These are phyloP conservation scores for Aspergillus affinis DNA, from an alignment of 495 filamentous ascomycete species.

Conservation along the genomic window DNA sequence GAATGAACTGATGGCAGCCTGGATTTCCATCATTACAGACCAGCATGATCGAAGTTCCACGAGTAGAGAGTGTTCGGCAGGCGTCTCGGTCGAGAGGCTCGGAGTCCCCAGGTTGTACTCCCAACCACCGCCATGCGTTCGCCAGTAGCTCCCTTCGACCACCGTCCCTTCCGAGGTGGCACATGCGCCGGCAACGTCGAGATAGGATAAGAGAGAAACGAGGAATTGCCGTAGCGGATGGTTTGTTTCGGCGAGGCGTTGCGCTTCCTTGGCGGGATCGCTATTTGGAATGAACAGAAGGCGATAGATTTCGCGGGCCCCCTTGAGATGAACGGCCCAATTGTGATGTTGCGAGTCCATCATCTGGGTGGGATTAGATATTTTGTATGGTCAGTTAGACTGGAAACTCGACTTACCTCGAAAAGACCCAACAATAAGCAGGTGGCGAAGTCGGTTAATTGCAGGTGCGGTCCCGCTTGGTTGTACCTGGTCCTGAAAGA, in stretches of 20 bases:
- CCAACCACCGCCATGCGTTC: constrained; percentile 40
- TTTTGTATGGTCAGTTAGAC: neutral
- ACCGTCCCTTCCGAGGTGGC: constrained; percentile 41
- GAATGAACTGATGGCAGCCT: constrained; percentile 38
- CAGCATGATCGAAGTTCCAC: constrained; percentile 36
- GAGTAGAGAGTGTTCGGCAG: constrained; percentile 29
- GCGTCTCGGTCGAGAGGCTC: constrained; percentile 25
- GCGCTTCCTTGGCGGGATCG: constrained; percentile 29
- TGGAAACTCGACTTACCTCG: constrained; percentile 27
- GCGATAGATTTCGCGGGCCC: constrained; percentile 43
- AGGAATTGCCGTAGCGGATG: constrained; percentile 42
- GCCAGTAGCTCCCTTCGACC: constrained; percentile 42
- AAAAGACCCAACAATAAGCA: constrained; percentile 42
- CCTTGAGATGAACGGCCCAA: constrained; percentile 43
- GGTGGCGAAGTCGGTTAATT: constrained; percentile 40
- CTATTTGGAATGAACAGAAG: constrained; percentile 34
- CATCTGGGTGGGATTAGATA: constrained; percentile 29
- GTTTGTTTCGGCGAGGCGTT: constrained; percentile 35
- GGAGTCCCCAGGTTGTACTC: constrained; percentile 43
- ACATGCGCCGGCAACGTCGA: constrained; percentile 44
- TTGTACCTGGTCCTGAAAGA: constrained; percentile 34
- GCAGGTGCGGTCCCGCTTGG: constrained; percentile 26
- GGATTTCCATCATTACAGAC: constrained; percentile 44
- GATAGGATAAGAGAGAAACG: constrained; percentile 40
- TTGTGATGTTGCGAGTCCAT: constrained; percentile 47